Percentiles rank a stretch among this genome's conserved stretches.
phyloP scores from a whole-genome alignment of 169 alveolate genomes.

The Plasmodium gonderi region DNA sequence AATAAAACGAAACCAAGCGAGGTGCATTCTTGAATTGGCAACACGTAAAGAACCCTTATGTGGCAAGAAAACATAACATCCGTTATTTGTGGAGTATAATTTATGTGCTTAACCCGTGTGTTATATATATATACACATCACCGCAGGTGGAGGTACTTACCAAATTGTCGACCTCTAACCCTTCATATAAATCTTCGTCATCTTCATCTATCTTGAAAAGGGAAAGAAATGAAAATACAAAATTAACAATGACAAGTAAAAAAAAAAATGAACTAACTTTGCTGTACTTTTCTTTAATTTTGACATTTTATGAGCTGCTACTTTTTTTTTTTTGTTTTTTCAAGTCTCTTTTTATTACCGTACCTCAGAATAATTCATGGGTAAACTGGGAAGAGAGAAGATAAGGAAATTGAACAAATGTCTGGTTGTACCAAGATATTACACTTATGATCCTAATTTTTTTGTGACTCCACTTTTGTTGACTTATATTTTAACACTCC shows the following conservation, averaged over 20 bases:
- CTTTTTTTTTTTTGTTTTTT: background rate
- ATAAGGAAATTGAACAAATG: background rate
- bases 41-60: background rate
- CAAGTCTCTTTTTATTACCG: too few relatives aligned
- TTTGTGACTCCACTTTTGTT: too few relatives aligned
- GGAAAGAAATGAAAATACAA: slow-evolving; percentile 2
- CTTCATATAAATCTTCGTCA: slow-evolving; percentile 74
- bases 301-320: background rate
- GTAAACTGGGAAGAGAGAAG: background rate
- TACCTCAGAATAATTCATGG: slow-evolving; percentile 64
- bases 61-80: background rate
- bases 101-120: too few relatives aligned
- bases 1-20: background rate
- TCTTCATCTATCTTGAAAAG: slow-evolving; percentile 66
- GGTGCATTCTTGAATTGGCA: background rate
- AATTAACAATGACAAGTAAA: background rate
- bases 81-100: background rate
- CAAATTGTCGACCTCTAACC: slow-evolving; percentile 69
- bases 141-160: background rate
- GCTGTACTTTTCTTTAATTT: background rate
- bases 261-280: background rate
- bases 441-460: too few relatives aligned
- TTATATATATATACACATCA: background rate
- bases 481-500: too few relatives aligned
- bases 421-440: too few relatives aligned